Conservation (phyloP, 1,284 basidiomycete genomes). For the Naganishia sp. region DNA sequence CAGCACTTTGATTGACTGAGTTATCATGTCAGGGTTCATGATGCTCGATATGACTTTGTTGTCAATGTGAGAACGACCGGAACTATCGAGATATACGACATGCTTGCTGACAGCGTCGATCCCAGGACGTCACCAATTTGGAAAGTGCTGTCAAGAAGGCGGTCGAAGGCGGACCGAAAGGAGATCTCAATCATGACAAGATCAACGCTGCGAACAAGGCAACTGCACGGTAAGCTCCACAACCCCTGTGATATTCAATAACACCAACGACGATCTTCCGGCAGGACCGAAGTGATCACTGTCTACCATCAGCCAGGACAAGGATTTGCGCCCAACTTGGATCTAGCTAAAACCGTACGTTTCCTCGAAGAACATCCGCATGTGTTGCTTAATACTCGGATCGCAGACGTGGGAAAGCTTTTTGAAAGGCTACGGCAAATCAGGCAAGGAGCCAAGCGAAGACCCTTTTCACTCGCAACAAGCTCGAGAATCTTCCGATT, state of each 20-base stretch:
- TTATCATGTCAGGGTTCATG: constrained; percentile 19
- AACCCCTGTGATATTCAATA: too few relatives aligned
- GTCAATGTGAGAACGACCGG: constrained; percentile 19
- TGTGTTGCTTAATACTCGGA: not conserved
- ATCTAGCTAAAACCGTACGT: constrained; percentile 15
- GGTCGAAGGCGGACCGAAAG: not conserved
- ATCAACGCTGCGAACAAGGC: constrained; percentile 15
- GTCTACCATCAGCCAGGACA: constrained; percentile 25
- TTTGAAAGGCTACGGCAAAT: constrained; percentile 12
- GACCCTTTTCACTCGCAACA: constrained; percentile 4
- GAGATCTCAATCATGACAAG: not conserved
- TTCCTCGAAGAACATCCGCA: too few relatives aligned
- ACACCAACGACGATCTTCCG: too few relatives aligned
- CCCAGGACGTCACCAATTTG: constrained; percentile 16
- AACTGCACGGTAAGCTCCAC: constrained; percentile 16
- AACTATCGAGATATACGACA: not conserved
- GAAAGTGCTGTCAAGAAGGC: constrained; percentile 18
- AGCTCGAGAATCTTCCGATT: constrained; percentile 1
- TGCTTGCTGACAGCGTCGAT: not conserved
- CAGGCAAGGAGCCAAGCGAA: not conserved
- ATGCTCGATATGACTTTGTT: constrained; percentile 31
- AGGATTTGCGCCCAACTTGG: constrained; percentile 23
- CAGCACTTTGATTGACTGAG: not conserved
- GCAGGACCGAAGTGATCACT: constrained; percentile 17
- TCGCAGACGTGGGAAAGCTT: constrained; percentile 16